Conservation (phyloP, 2,329 filamentous ascomycete species). For the Hymenoscyphus linearis region DNA sequence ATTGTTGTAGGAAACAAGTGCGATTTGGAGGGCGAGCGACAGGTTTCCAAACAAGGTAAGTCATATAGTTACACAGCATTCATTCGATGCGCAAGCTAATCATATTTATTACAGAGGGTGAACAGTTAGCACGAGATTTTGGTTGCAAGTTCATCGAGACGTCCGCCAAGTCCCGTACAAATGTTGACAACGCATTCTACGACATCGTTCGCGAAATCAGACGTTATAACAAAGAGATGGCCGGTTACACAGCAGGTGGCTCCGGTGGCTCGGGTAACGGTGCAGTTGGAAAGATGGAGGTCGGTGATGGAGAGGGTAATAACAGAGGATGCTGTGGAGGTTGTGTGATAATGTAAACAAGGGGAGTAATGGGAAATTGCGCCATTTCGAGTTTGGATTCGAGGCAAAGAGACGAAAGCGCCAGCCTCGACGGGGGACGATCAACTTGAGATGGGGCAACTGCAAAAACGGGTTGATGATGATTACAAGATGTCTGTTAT, state of each 20-base stretch:
- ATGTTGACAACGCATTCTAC: conserved; percentile 98
- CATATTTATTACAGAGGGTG: conserved; percentile 63
- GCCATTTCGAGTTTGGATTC: not conserved
- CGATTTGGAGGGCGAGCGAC: conserved; percentile 89
- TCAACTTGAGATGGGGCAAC: not conserved
- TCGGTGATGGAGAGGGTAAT: conserved; percentile 58
- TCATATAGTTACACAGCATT: conserved; percentile 13
- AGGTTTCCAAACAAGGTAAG: conserved; percentile 87
- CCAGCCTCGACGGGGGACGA: not conserved
- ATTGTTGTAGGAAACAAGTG: conserved; percentile 99
- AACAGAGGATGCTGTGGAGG: conserved; percentile 73
- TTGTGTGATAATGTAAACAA: conserved; percentile 77
- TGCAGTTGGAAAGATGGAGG: conserved; percentile 66
- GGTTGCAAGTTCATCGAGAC: conserved; percentile 99
- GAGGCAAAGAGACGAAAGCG: not conserved
- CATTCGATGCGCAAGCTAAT: not conserved
- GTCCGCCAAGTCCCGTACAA: conserved; percentile 95
- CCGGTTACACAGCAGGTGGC: conserved; percentile 71
- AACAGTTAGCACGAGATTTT: conserved; percentile 78
- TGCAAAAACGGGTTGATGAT: not conserved
- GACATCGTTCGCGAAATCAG: conserved; percentile 97
- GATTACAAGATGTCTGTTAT: not conserved
- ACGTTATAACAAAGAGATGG: conserved; percentile 98
- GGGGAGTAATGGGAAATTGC: not conserved
- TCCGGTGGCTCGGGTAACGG: conserved; percentile 53